These are phyloP conservation scores for Lepidium didymum DNA, from an alignment of 345 rosid genomes.

Conservation along the genomic window DNA sequence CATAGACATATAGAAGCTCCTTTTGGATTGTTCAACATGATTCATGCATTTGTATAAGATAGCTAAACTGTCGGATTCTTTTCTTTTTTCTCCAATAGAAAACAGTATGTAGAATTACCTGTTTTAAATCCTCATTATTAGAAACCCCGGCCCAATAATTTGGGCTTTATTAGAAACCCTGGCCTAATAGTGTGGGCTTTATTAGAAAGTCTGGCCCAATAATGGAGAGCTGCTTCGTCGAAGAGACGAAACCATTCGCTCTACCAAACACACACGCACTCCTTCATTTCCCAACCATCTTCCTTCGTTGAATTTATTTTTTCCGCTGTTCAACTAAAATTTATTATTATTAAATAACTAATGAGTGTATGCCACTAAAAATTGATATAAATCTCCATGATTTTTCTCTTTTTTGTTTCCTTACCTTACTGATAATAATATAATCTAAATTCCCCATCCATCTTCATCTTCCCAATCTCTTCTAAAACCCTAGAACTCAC, in stretches of 20 bases:
- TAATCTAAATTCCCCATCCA: not conserved
- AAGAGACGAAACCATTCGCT: conserved; percentile 11
- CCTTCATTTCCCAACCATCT: conserved; percentile 6
- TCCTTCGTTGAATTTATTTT: conserved; percentile 7
- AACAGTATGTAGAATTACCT: conserved; percentile 9
- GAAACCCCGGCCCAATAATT: too few species aligned
- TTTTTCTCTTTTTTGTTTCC: not conserved
- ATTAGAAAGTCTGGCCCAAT: not conserved
- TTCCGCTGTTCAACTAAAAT: not conserved
- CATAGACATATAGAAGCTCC: not conserved
- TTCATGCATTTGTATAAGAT: conserved; percentile 10
- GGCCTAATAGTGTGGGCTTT: not conserved
- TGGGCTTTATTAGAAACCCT: not conserved
- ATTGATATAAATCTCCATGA: not conserved
- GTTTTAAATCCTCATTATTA: not conserved
- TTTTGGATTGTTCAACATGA: not conserved
- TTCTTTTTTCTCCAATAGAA: conserved; percentile 5
- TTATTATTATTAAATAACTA: not conserved
- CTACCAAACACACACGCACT: conserved; percentile 12
- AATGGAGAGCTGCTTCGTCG: not conserved
- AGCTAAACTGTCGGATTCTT: conserved; percentile 16
- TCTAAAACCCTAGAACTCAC: conserved; percentile 35
- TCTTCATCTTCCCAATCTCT: conserved; percentile 23
- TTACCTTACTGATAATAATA: conserved; percentile 6
- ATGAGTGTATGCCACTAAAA: conserved; percentile 15